Conservation (phyloP, 2,329 filamentous ascomycete genomes). For the Paecilomyces sp. region DNA sequence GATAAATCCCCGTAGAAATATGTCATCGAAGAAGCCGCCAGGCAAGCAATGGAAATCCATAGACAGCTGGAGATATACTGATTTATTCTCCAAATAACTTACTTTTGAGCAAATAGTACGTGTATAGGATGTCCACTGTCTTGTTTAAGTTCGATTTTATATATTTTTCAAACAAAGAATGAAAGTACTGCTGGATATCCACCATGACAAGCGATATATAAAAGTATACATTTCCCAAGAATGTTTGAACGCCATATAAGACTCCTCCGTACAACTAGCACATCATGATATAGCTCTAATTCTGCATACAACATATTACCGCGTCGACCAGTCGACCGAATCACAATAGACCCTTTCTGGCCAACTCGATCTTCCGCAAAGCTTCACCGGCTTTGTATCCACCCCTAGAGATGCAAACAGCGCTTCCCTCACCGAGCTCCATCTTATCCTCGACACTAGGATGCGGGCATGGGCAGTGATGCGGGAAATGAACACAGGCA, state of each 20-base stretch:
- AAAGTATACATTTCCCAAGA: not conserved
- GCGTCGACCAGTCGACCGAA: not conserved
- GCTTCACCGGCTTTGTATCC: slow-evolving; percentile 42
- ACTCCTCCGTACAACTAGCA: not conserved
- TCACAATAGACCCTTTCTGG: slow-evolving; percentile 43
- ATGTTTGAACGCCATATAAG: not conserved
- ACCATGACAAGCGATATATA: not conserved
- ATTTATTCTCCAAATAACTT: no score
- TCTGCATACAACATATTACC: not conserved
- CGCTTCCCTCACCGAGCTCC: slow-evolving; percentile 46
- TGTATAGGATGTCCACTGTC: no score
- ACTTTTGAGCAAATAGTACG: no score
- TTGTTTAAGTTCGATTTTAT: no score
- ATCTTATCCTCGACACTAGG: slow-evolving; percentile 70
- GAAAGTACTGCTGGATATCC: not conserved
- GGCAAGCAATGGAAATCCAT: not conserved
- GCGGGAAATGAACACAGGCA: slow-evolving; percentile 90
- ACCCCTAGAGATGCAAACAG: slow-evolving; percentile 42
- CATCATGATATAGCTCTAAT: not conserved
- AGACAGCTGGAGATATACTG: not conserved
- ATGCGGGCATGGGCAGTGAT: slow-evolving; percentile 92
- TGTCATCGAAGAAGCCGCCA: not conserved
- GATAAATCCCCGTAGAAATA: slow-evolving; percentile 11
- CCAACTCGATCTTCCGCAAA: slow-evolving; percentile 42
- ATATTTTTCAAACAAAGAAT: no score